A percentile compares a stretch with the other conserved stretches of the same genome.
These are phyloP conservation scores for Pythium dissotocum DNA, from an alignment of 352 stramenopile genomes.

Conservation along the genomic window DNA sequence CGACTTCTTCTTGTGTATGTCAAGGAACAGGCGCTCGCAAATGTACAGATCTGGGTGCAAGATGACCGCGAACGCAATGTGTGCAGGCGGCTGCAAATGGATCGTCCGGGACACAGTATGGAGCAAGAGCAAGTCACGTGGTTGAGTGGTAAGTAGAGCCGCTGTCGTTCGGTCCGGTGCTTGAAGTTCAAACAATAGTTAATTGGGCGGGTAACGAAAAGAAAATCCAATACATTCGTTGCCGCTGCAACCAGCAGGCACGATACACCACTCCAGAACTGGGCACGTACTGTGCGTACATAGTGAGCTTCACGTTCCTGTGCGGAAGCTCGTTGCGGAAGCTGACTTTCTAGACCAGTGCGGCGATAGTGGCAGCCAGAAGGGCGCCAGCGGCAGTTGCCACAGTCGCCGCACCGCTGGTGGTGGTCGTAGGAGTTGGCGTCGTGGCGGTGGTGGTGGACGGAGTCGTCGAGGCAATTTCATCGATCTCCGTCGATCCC, in stretches of 20 bases:
- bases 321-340: neutral
- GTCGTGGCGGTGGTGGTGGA: neutral
- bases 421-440: neutral
- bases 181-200: neutral
- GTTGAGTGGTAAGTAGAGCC: too few relatives aligned
- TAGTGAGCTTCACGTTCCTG: neutral
- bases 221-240: neutral
- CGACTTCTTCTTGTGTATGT: too few relatives aligned
- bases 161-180: neutral
- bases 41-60: too few relatives aligned
- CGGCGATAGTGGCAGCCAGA: neutral
- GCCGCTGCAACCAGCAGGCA: too few relatives aligned
- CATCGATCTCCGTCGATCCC: conserved; percentile 1
- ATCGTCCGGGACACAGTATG: too few relatives aligned
- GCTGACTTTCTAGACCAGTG: neutral
- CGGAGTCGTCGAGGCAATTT: neutral
- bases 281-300: too few relatives aligned
- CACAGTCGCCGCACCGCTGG: neutral
- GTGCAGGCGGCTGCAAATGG: too few relatives aligned
- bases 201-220: neutral
- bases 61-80: too few relatives aligned
- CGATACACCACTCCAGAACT: too few relatives aligned
- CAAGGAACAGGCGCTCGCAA: too few relatives aligned
- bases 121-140: too few relatives aligned
- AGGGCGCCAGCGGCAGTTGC: neutral